phyloP scores from a whole-genome alignment of 768 basidiomycete genomes.

The Psilocybe cubensis region DNA sequence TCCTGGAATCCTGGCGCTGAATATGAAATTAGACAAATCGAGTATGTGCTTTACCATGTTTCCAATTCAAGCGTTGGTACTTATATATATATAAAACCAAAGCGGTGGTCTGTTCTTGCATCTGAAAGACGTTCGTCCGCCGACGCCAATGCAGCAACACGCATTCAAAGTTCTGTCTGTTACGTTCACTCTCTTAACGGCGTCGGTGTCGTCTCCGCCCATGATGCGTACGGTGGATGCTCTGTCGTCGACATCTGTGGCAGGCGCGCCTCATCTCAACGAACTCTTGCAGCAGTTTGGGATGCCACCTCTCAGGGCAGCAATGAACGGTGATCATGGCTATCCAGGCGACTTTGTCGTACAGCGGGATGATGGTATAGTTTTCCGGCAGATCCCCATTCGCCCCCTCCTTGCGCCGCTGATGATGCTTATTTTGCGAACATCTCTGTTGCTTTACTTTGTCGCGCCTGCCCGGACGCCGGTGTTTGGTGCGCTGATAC shows the following conservation, averaged over 20 bases:
- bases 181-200: slow-evolving; percentile 54
- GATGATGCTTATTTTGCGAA: slow-evolving; percentile 69
- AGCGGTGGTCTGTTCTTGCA: slow-evolving; percentile 61
- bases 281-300: slow-evolving; percentile 68
- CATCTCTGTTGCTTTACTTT: slow-evolving; percentile 72
- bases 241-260: slow-evolving; percentile 38
- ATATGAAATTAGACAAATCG: slow-evolving; percentile 42
- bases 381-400: slow-evolving; percentile 60
- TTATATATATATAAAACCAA: slow-evolving; percentile 14
- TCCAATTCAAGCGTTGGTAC: neutral
- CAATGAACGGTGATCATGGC: slow-evolving; percentile 30
- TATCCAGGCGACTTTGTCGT: slow-evolving; percentile 28
- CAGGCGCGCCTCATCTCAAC: slow-evolving; percentile 60
- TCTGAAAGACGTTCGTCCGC: slow-evolving; percentile 46
- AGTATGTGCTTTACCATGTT: slow-evolving; percentile 35
- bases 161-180: slow-evolving; percentile 65
- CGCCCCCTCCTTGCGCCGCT: slow-evolving; percentile 72
- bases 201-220: slow-evolving; percentile 28
- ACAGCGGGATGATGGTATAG: slow-evolving; percentile 31
- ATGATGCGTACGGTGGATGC: slow-evolving; percentile 21
- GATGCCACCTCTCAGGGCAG: slow-evolving; percentile 52
- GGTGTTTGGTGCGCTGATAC: slow-evolving; percentile 64
- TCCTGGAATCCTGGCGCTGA: slow-evolving; percentile 39
- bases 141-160: slow-evolving; percentile 64
- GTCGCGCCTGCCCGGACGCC: slow-evolving; percentile 78